Conservation (phyloP, 1,284 basidiomycete species). For the Singerocomus rubriflavus region DNA sequence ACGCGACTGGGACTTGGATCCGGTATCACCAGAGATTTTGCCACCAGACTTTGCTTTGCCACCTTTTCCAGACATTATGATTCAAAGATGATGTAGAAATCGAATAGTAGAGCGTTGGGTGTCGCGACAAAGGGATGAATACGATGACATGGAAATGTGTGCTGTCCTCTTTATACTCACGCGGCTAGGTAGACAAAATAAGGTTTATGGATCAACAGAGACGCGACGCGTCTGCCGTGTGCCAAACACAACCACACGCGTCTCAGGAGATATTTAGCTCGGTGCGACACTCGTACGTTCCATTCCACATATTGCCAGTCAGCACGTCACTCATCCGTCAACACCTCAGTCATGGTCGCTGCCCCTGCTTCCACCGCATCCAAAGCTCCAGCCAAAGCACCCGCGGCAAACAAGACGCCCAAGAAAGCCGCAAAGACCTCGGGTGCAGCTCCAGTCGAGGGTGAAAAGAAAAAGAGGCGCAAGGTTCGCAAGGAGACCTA, state of each 20-base stretch:
- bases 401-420: slow-evolving; percentile 72
- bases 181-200: slow-evolving; percentile 19
- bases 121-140: slow-evolving; percentile 6
- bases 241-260: slow-evolving; percentile 46
- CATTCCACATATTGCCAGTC: slow-evolving; percentile 11
- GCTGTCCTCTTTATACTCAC: slow-evolving; percentile 29
- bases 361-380: slow-evolving; percentile 61
- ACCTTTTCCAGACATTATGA: slow-evolving; percentile 53
- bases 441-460: slow-evolving; percentile 48
- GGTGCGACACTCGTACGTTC: slow-evolving; percentile 4
- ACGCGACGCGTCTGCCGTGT: slow-evolving; percentile 28
- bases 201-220: slow-evolving; percentile 37
- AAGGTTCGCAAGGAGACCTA: slow-evolving; percentile 90
- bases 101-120: slow-evolving; percentile 4
- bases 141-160: slow-evolving; percentile 3
- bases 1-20: slow-evolving; percentile 60
- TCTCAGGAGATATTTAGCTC: slow-evolving; percentile 24
- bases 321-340: slow-evolving; percentile 16
- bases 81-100: not conserved
- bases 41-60: slow-evolving; percentile 53
- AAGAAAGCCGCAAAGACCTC: slow-evolving; percentile 80
- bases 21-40: slow-evolving; percentile 52
- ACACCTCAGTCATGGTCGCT: slow-evolving; percentile 42
- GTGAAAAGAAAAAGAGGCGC: slow-evolving; percentile 88
- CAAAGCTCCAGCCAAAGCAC: slow-evolving; percentile 79